Base-by-base conservation (phyloP, 129 eudicot genomes). In the Chrysanthemum lavandulifolium region DNA sequence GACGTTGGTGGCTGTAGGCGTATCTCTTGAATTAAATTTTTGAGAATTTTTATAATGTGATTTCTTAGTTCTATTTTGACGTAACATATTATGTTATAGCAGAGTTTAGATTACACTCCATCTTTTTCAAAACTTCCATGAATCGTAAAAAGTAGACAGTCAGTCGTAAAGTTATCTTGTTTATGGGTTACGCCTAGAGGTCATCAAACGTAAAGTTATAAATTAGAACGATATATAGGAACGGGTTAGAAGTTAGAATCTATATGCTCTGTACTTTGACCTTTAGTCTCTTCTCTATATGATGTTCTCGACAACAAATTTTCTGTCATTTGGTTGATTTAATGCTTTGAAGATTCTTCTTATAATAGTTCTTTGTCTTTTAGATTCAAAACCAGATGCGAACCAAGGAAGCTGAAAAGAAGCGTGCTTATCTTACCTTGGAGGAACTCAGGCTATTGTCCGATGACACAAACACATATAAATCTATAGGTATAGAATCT, bases 361-460 rank as follows among this genome's bases (percentile, higher is more conserved):
- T 23, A 14, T 25, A 68, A 47, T 19, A 58, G 2, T 48, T 14
- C 18, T 13, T 51, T 67, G 58, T 6, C 40, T 53, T 73, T 27
- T 82, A 95, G 99, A 94, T 95, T 82, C 96, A 90, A 78, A 88
- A 43, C 78, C 99, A 95, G 90, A 68, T 86, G 82, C 86, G 97
- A 69, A 86, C 84, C 66, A 95, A 95, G 67, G 99, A 95, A 78
- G 83, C 83, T 70, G 99, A 95, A 69, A 95, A 95, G 85, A 95
- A 95, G 70, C 89, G 99, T 57, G 97, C 99, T 55, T 95, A 90
- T 78, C 77, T 90, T 53, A 91, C 97, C 43, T 75, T 95, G 81
- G 99, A 95, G 85, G 99, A 95, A 77, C 77, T 95, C 67, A 84
- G 79, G 12, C 94, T 84, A 72, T 58, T 95, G 76, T 81, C 95